Conservation (phyloP, 2,329 filamentous ascomycete genomes). For the Blastomyces silverae region DNA sequence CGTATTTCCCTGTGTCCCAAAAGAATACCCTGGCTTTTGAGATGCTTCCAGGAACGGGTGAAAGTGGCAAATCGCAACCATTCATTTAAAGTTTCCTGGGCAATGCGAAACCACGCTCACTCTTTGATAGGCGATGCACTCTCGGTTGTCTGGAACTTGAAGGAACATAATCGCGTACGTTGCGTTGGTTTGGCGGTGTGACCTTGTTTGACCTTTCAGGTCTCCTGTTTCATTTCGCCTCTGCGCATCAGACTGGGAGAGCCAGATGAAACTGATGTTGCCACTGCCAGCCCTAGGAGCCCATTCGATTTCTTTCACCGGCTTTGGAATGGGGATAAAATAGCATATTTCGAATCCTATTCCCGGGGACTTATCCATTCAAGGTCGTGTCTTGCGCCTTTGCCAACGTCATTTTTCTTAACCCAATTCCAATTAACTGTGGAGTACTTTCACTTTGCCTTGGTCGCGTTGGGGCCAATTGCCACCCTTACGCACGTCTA, state of each 20-base stretch:
- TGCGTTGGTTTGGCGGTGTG: constrained; percentile 13
- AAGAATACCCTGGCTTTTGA: background rate
- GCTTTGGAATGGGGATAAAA: background rate
- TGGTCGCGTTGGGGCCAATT: constrained; percentile 6
- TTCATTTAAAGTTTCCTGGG: constrained; percentile 5
- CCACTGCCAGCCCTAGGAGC: background rate
- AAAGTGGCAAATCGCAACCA: background rate
- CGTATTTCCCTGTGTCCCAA: constrained; percentile 11
- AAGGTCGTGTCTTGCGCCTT: background rate
- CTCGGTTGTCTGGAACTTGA: constrained; percentile 3
- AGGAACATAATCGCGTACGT: background rate
- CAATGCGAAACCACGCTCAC: background rate
- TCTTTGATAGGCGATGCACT: background rate
- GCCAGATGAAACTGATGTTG: background rate
- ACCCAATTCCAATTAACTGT: background rate
- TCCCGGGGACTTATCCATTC: background rate
- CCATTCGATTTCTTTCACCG: background rate
- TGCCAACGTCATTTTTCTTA: background rate
- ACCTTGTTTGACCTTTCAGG: constrained; percentile 1
- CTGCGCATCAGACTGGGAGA: background rate
- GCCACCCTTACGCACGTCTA: background rate
- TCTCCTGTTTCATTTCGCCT: constrained; percentile 1
- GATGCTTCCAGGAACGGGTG: background rate
- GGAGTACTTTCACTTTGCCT: background rate
- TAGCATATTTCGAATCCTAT: background rate